Base-by-base conservation (phyloP, 106 monocot species). In the Dendrobium catenatum region DNA sequence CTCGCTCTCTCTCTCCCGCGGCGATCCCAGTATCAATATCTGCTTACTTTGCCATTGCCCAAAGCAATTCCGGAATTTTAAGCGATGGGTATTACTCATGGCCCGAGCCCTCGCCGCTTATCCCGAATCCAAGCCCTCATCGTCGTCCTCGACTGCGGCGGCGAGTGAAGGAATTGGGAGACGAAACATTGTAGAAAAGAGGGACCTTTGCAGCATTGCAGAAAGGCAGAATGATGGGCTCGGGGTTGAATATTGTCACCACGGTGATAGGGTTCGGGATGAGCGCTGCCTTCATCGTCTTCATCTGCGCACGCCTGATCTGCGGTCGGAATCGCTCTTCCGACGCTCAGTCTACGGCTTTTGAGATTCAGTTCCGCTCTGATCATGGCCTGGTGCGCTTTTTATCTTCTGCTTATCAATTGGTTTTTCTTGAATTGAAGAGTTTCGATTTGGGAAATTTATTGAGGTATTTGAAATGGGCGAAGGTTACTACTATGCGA, bases 241-340 rank as follows among this genome's bases (percentile, higher is more conserved):
- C 81, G 54, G 85, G 89, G 5, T 75, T 91, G 86, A 93, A 93
- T 84, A 84, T 96, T 41, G 88, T 88, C 68, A 88, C 88, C 37
- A 91, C 93, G 43, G 85, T 90, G 66, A 91, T 96, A 73, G 93
- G 96, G 54, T 96, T 96, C 79, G 91, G 88, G 33, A 90, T 96
- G 88, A 93, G 91, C 87, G 87, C 87, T 41, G 85, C 86, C 79
- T 96, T 96, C 86, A 88, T 91, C 72, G 85, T 91, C 18, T 96
- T 96, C 81, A 64, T 96, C 29, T 96, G 93, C 46, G 86, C 88
- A 10, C 84, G 96, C 18, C 87, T 96, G 44, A 81, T 96, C 82
- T 96, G 93, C 87, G 85, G 82, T 66, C 85, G 91, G 68, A 84
- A 80, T 73, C 91, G 93, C 31, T 84, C 89, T 51, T 24, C 68